Conservation (phyloP, 2,329 filamentous ascomycete species). For the Verticillium nonalfalfae region DNA sequence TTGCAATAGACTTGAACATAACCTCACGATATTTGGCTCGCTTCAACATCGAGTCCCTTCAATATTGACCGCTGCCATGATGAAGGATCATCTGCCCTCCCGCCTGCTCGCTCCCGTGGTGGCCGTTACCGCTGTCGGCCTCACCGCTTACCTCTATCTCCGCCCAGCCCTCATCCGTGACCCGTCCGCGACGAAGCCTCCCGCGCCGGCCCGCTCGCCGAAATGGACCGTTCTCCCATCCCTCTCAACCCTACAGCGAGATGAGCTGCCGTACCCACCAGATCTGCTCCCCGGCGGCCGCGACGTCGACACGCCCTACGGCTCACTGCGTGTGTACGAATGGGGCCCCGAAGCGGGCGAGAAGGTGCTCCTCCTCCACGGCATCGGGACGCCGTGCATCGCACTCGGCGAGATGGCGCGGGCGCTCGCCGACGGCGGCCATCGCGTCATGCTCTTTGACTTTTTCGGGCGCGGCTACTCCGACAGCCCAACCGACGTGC, state of each 20-base stretch:
- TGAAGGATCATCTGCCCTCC: not conserved
- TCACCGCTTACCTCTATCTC: conserved; percentile 27
- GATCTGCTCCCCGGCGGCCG: conserved; percentile 63
- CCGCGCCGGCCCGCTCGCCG: conserved; percentile 7
- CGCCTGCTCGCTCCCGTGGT: not conserved
- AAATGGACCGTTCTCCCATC: conserved; percentile 6
- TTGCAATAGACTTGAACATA: too few relatives aligned
- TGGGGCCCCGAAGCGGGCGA: conserved; percentile 68
- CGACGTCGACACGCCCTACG: conserved; percentile 65
- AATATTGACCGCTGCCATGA: not conserved
- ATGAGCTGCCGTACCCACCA: conserved; percentile 56
- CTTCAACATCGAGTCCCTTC: not conserved
- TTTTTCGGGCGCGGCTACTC: conserved; percentile 74
- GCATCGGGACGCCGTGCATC: conserved; percentile 73
- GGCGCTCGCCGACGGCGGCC: conserved; percentile 58
- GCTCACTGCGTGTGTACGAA: conserved; percentile 69
- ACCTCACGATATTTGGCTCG: too few relatives aligned
- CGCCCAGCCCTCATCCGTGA: conserved; percentile 13
- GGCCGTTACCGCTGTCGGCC: conserved; percentile 17
- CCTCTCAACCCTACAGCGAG: conserved; percentile 19
- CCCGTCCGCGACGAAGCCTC: not conserved
- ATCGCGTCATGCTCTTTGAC: conserved; percentile 74
- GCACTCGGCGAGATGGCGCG: conserved; percentile 61
- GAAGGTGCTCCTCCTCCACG: conserved; percentile 71
- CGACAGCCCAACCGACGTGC: conserved; percentile 54